Conservation (phyloP, 2,329 filamentous ascomycete genomes). For the Fonsecaea multimorphosa region DNA sequence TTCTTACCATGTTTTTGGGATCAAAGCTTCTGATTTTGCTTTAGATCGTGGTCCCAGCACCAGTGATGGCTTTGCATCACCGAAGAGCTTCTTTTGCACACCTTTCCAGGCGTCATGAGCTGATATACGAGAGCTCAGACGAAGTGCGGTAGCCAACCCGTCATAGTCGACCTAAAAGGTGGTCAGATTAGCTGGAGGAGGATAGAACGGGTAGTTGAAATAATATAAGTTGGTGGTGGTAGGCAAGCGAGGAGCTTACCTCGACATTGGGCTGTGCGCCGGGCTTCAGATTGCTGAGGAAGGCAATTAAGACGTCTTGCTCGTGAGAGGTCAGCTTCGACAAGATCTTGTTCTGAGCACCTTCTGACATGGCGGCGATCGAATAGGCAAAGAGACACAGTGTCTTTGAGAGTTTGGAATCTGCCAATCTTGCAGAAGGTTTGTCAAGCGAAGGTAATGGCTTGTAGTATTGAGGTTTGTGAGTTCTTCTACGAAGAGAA, state of each 20-base stretch:
- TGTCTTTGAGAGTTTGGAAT: not conserved
- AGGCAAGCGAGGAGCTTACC: not conserved
- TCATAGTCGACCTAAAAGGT: no score
- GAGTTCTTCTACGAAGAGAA: not conserved
- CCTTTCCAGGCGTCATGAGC: no score
- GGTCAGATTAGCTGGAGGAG: no score
- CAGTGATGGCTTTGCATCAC: no score
- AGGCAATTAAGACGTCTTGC: not conserved
- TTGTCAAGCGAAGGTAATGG: not conserved
- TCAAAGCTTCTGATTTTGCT: no score
- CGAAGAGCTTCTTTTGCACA: no score
- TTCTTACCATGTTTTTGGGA: no score
- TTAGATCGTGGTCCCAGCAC: no score
- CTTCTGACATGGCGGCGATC: not conserved
- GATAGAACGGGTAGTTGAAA: no score
- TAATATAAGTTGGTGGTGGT: not conserved
- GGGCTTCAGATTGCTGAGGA: slow-evolving; percentile 1
- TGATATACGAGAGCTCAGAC: no score
- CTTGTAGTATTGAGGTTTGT: not conserved
- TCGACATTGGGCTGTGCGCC: no score
- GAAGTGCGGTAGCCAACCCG: no score
- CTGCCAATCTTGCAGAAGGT: not conserved
- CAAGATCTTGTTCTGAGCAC: not conserved
- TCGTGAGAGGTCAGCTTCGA: not conserved
- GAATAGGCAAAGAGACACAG: not conserved